Conservation (phyloP, 495 filamentous ascomycete genomes). For the Rostrohypoxylon terebratum region DNA sequence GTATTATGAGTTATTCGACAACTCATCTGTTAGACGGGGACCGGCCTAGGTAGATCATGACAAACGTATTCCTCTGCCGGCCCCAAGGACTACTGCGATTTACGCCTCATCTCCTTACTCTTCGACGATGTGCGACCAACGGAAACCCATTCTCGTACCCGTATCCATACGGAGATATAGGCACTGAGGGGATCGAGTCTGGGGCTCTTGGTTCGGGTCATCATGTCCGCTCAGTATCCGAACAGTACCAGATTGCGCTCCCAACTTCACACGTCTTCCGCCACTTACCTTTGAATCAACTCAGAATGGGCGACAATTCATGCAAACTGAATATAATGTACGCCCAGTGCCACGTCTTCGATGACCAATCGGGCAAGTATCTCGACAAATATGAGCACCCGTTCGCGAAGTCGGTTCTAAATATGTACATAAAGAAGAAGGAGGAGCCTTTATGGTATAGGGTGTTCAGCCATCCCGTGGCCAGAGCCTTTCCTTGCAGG, state of each 20-base stretch:
- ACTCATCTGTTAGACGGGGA: conserved; percentile 15
- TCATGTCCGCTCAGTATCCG: conserved; percentile 24
- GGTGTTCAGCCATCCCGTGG: conserved; percentile 38
- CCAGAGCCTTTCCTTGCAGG: conserved; percentile 64
- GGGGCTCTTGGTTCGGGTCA: conserved; percentile 26
- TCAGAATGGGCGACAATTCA: conserved; percentile 8
- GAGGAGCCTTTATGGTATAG: conserved; percentile 65
- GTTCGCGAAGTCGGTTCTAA: conserved; percentile 47
- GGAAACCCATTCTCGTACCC: neutral
- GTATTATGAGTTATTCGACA: conserved; percentile 38
- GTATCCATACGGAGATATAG: neutral
- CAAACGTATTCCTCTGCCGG: conserved; percentile 30
- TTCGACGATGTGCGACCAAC: conserved; percentile 17
- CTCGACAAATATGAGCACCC: conserved; percentile 51
- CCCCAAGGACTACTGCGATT: conserved; percentile 6
- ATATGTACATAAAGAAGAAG: conserved; percentile 46
- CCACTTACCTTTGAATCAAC: neutral
- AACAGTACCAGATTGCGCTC: conserved; percentile 29
- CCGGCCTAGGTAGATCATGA: conserved; percentile 37
- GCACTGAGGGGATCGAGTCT: neutral
- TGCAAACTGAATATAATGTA: conserved; percentile 13
- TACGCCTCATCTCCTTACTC: neutral
- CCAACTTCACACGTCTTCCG: conserved; percentile 3
- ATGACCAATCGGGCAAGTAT: conserved; percentile 43
- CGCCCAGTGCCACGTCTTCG: conserved; percentile 43